Evolutionary conservation across 441 rosid species (phyloP).

Genomic region (Rhodomyrtus psidioides): DNA sequence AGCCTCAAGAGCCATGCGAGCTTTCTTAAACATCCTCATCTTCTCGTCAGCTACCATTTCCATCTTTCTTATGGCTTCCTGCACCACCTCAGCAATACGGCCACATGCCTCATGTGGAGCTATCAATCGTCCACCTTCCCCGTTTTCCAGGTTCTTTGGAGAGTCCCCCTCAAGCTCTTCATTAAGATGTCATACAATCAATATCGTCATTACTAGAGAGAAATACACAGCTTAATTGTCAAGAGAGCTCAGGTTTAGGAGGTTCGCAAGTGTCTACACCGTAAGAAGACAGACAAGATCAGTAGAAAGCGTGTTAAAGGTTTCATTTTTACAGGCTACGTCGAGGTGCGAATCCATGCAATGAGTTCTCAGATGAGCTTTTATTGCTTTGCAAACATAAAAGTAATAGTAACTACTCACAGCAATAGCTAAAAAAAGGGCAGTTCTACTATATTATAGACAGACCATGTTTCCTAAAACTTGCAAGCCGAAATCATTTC

Average conservation of each 20-base stretch:
- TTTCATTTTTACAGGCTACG: background rate
- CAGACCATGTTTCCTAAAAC: background rate
- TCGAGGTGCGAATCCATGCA: background rate
- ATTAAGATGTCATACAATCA: background rate
- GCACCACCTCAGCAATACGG: conserved; percentile 86
- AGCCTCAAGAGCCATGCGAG: conserved; percentile 60
- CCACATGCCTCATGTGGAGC: conserved; percentile 97
- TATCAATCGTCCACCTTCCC: conserved; percentile 64
- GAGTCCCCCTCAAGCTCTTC: conserved; percentile 84
- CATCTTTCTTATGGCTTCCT: conserved; percentile 92
- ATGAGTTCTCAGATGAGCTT: background rate
- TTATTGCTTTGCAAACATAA: background rate
- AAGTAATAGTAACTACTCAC: background rate
- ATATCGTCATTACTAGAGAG: background rate
- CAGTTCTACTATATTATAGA: background rate
- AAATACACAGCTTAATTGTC: background rate
- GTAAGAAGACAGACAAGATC: background rate
- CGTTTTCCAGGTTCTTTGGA: conserved; percentile 69
- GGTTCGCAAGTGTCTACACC: background rate
- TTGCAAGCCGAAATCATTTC: background rate
- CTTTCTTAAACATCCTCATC: conserved; percentile 85
- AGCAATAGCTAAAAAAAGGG: background rate
- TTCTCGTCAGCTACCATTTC: conserved; percentile 96
- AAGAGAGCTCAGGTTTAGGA: background rate
- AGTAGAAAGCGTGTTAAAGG: background rate